A percentile compares a stretch with the other conserved stretches of the same genome.
Conservation (phyloP, 495 filamentous ascomycete species). For the Penicillium arizonense region DNA sequence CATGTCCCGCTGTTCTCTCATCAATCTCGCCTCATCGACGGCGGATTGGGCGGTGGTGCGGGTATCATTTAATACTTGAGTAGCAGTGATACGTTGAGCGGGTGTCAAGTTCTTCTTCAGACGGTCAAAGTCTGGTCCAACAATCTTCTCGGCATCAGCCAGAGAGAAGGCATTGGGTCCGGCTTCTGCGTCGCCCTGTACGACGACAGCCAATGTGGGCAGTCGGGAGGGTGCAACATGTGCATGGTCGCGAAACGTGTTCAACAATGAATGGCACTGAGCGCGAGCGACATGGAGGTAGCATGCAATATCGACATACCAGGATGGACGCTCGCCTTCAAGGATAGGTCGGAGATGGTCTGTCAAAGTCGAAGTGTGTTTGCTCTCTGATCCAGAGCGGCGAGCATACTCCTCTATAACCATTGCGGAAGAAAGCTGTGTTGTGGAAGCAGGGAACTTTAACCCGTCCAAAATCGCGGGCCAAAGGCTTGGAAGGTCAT, state of each 20-base stretch:
- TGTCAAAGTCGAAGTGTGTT: slow-evolving; percentile 55
- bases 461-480: slow-evolving; percentile 60
- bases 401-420: slow-evolving; percentile 85
- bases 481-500: slow-evolving; percentile 42
- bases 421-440: slow-evolving; percentile 79
- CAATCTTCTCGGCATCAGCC: slow-evolving; percentile 79
- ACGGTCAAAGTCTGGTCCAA: slow-evolving; percentile 77
- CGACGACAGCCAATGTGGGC: slow-evolving; percentile 78
- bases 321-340: slow-evolving; percentile 73
- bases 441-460: slow-evolving; percentile 70
- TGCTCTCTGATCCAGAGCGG: slow-evolving; percentile 33
- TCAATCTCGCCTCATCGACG: slow-evolving; percentile 72
- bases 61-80: slow-evolving; percentile 71
- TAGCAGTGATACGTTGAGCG: slow-evolving; percentile 76
- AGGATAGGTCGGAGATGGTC: slow-evolving; percentile 65
- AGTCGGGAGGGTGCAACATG: slow-evolving; percentile 71
- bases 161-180: slow-evolving; percentile 90
- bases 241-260: slow-evolving; percentile 82
- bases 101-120: slow-evolving; percentile 82
- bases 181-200: slow-evolving; percentile 87
- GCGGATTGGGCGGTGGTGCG: slow-evolving; percentile 63
- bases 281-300: slow-evolving; percentile 85
- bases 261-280: slow-evolving; percentile 85
- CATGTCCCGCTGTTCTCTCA: slow-evolving; percentile 80
- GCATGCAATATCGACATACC: slow-evolving; percentile 84